Percentiles rank a stretch among this genome's conserved stretches.
phyloP scores from a whole-genome alignment of 2,329 filamentous ascomycete species.

The Clonostachys rhizophaga region DNA sequence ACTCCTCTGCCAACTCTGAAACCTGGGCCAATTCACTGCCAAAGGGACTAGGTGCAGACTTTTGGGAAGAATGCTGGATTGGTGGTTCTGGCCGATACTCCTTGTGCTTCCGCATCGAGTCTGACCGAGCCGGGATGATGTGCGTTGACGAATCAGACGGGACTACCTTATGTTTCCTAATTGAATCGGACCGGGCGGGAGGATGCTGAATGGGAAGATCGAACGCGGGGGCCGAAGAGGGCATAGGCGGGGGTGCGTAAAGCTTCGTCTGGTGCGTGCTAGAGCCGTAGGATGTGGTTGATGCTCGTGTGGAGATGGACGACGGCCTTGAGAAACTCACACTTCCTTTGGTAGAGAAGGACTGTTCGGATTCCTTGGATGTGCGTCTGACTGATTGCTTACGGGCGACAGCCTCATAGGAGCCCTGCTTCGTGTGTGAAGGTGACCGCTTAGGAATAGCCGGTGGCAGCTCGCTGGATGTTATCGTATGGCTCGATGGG shows the following conservation, averaged over 20 bases:
- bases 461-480: constrained; percentile 45
- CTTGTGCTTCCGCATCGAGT: too few species aligned
- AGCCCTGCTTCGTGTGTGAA: constrained; percentile 84
- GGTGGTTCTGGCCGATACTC: not conserved
- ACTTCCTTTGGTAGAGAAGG: constrained; percentile 52
- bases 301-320: constrained; percentile 49
- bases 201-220: not conserved
- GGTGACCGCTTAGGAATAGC: constrained; percentile 72
- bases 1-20: constrained; percentile 89
- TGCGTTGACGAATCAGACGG: too few species aligned
- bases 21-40: constrained; percentile 88
- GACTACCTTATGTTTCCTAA: too few species aligned
- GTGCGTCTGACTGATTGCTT: constrained; percentile 56
- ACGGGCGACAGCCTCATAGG: constrained; percentile 68
- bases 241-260: constrained; percentile 15
- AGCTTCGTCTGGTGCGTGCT: constrained; percentile 17
- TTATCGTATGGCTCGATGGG: constrained; percentile 23
- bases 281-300: constrained; percentile 35
- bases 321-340: constrained; percentile 53
- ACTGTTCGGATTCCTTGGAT: constrained; percentile 47
- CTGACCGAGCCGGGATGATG: too few species aligned
- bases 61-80: constrained; percentile 23
- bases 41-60: constrained; percentile 63
- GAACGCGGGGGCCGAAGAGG: constrained; percentile 21
- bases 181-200: not conserved